phyloP scores from a whole-genome alignment of 1,284 basidiomycete genomes.

The Pseudozyma tsukubaensis region DNA sequence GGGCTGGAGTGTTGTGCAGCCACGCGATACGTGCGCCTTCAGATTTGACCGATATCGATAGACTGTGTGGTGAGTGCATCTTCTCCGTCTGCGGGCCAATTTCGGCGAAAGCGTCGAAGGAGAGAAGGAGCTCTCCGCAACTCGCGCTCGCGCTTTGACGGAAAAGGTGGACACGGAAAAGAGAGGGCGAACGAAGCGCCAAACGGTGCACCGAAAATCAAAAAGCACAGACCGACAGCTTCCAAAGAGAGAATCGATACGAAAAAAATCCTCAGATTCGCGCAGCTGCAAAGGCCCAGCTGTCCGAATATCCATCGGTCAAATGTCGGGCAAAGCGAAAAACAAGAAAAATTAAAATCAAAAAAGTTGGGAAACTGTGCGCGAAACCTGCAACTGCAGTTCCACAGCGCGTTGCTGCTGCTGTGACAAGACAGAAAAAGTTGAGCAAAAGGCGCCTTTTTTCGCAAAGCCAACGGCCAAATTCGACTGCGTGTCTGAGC shows the following conservation, averaged over 20 bases:
- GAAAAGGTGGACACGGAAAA: slow-evolving; percentile 13
- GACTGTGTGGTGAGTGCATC: not conserved
- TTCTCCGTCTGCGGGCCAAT: slow-evolving; percentile 8
- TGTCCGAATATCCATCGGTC: slow-evolving; percentile 31
- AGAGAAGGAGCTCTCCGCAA: slow-evolving; percentile 5
- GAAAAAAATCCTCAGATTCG: not conserved
- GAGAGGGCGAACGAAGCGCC: not conserved
- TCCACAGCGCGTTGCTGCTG: not conserved
- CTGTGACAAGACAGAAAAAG: slow-evolving; percentile 3
- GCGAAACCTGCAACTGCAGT: slow-evolving; percentile 2
- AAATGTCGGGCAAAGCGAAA: slow-evolving; percentile 27
- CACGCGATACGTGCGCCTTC: not conserved
- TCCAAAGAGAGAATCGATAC: slow-evolving; percentile 30
- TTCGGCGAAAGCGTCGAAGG: slow-evolving; percentile 12
- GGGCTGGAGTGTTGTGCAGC: too few species aligned
- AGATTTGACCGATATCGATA: slow-evolving; percentile 23
- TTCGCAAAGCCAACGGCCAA: slow-evolving; percentile 7
- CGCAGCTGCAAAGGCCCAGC: slow-evolving; percentile 1
- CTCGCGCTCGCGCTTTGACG: not conserved
- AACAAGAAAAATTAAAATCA: slow-evolving; percentile 11
- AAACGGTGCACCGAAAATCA: slow-evolving; percentile 8
- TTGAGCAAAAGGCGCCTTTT: not conserved
- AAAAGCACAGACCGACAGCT: slow-evolving; percentile 1
- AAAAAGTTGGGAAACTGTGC: slow-evolving; percentile 30
- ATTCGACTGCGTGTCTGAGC: not conserved